phyloP scores from a whole-genome alignment of 352 stramenopile genomes.

The Plasmopara muralis region DNA sequence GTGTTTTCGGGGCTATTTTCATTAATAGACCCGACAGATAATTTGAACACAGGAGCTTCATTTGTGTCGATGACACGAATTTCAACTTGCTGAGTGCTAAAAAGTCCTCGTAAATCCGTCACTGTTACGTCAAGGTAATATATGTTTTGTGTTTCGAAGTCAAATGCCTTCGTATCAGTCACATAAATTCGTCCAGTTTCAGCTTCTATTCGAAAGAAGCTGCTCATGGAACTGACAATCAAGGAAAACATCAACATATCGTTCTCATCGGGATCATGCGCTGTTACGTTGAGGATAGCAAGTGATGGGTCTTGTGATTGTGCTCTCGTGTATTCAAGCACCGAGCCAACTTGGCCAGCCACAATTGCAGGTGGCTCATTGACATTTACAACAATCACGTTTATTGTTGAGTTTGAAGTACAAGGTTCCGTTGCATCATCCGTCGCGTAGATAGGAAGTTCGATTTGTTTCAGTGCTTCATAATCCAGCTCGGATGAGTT shows the following conservation, averaged over 20 bases:
- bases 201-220: conserved; percentile 37
- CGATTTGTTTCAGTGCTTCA: conserved; percentile 7
- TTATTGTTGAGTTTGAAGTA: conserved; percentile 12
- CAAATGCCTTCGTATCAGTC: conserved; percentile 28
- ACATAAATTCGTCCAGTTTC: conserved; percentile 33
- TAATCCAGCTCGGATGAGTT: conserved; percentile 16
- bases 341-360: conserved; percentile 19
- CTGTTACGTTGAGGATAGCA: conserved; percentile 19
- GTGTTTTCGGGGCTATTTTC: conserved; percentile 22
- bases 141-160: conserved; percentile 28
- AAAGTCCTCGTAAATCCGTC: conserved; percentile 32
- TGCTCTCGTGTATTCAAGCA: conserved; percentile 33
- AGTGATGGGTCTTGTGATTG: conserved; percentile 17
- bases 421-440: conserved; percentile 20
- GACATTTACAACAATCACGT: conserved; percentile 25
- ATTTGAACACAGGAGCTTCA: conserved; percentile 33
- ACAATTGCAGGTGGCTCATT: conserved; percentile 39
- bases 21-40: conserved; percentile 9
- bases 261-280: conserved; percentile 13
- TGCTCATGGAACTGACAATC: conserved; percentile 16
- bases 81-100: conserved; percentile 14
- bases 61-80: conserved; percentile 42
- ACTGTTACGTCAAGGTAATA: conserved; percentile 25
- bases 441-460: conserved; percentile 14
- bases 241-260: conserved; percentile 13